phyloP scores from a whole-genome alignment of 163 green algal genomes.

The Botryococcus braunii region DNA sequence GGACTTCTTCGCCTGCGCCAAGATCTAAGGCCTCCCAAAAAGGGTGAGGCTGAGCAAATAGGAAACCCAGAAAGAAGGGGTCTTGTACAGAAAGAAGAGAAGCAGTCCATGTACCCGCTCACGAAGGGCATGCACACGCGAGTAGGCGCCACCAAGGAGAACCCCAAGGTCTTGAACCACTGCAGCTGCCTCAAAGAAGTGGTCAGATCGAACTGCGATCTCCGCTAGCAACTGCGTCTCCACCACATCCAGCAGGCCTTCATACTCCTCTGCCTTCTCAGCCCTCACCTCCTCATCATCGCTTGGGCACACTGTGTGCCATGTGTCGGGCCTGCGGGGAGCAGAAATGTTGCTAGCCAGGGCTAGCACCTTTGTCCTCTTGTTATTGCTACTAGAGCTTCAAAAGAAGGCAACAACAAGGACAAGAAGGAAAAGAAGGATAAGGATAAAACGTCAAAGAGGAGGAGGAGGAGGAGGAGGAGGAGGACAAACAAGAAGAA shows the following conservation, averaged over 20 bases:
- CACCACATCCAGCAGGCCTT: conserved; percentile 43
- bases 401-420: no score
- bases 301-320: conserved; percentile 14
- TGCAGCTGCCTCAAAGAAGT: conserved; percentile 63
- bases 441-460: no score
- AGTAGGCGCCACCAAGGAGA: conserved; percentile 23
- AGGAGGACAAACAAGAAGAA: no score
- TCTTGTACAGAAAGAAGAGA: no score
- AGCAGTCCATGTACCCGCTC: conserved; percentile 16
- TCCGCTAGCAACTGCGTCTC: conserved; percentile 70
- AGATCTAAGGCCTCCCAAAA: no score
- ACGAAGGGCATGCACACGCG: conserved; percentile 33
- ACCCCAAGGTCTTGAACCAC: conserved; percentile 51
- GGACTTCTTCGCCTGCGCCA: no score
- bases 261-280: conserved; percentile 22
- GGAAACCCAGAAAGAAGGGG: no score
- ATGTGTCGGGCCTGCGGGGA: conserved; percentile 24
- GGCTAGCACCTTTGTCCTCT: no score
- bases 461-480: no score
- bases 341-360: not conserved
- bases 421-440: no score
- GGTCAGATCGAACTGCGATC: conserved; percentile 47
- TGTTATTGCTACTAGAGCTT: no score
- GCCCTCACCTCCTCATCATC: conserved; percentile 20
- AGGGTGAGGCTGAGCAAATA: no score